phyloP scores from a whole-genome alignment of 2,329 filamentous ascomycete species.

The Cladosporium sp. region DNA sequence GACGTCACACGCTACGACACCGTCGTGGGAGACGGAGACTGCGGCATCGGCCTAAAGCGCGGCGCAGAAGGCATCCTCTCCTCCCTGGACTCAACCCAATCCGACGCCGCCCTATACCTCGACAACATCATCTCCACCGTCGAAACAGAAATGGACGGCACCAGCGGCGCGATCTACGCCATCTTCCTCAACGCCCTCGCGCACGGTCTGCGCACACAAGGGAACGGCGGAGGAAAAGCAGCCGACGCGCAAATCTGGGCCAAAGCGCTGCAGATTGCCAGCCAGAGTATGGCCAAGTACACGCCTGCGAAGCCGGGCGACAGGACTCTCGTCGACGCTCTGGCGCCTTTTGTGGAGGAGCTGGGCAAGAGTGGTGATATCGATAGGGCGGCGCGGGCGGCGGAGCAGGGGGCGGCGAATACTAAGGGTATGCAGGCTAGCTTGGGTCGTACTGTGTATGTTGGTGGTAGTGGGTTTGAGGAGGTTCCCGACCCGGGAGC shows the following conservation, averaged over 20 bases:
- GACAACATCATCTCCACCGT: conserved; percentile 58
- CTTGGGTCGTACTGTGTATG: conserved; percentile 76
- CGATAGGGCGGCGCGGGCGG: conserved; percentile 68
- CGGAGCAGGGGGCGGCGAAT: conserved; percentile 68
- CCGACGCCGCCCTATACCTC: conserved; percentile 56
- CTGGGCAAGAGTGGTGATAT: conserved; percentile 63
- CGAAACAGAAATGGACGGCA: conserved; percentile 69
- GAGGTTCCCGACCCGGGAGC: conserved; percentile 70
- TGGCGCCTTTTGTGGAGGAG: conserved; percentile 78
- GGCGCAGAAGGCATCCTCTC: conserved; percentile 64
- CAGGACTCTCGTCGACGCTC: conserved; percentile 81
- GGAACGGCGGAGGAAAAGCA: conserved; percentile 28
- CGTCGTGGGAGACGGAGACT: conserved; percentile 85
- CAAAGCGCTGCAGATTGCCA: conserved; percentile 65
- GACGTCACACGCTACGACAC: conserved; percentile 67
- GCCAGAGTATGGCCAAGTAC: conserved; percentile 69
- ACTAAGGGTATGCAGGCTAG: conserved; percentile 92
- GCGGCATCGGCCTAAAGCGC: conserved; percentile 77
- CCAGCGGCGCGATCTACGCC: conserved; percentile 71
- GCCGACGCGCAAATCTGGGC: conserved; percentile 52
- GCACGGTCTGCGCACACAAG: conserved; percentile 57
- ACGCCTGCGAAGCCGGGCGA: conserved; percentile 88
- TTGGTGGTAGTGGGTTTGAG: conserved; percentile 69
- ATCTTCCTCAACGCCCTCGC: conserved; percentile 88
- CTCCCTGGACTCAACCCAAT: conserved; percentile 35